Evolutionary conservation across 2,329 filamentous ascomycete species (phyloP), one percentile per base, ranked within the genome.

Genomic region (Colletotrichum aenigma): DNA sequence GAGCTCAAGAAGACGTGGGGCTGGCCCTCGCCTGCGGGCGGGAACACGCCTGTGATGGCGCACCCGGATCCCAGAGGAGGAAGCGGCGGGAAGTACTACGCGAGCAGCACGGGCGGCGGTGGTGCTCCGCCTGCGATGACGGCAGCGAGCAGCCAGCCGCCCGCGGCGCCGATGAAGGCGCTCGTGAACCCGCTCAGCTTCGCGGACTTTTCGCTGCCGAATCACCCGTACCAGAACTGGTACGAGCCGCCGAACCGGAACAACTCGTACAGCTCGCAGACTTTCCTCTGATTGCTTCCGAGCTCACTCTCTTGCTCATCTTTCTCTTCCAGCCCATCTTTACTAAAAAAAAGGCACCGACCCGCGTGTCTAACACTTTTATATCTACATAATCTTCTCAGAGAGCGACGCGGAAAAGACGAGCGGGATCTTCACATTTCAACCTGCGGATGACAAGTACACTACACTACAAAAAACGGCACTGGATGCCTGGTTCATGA

Each of bases 201-300:
- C 28, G 94, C 94, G 2, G 94, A 97, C 81, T 97, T 97, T 82
- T 93, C 89, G 28, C 88, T 93, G 79, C 93, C 94, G 6, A 93
- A 95, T 78, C 94, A 96, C 84, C 95, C 95, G 2, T 97, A 97
- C 81, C 93, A 95, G 81, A 92, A 93, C 66, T 93, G 93, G 84
- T 97, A 96, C 80, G 93, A 95, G 77, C 93, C 94, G 43, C 94
- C 94, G 2, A 94, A 90, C 78, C 88, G 83, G 61, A 75, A 71
- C n/a, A 76, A 70, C 32, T 61, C 71, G 34, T 77, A 72, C 36
- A 61, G 55, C 48, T 71, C 75, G 16, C 77, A 78, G 60, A 24
- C 28, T 21, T 70, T 78, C 62, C 61, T 74, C 4, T 77, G 66
- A 77, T 43, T 15, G 15, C n/a, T n/a, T n/a, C n/a, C n/a, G n/a